phyloP scores from a whole-genome alignment of 2,329 filamentous ascomycete species.

The Penicillium sp. region DNA sequence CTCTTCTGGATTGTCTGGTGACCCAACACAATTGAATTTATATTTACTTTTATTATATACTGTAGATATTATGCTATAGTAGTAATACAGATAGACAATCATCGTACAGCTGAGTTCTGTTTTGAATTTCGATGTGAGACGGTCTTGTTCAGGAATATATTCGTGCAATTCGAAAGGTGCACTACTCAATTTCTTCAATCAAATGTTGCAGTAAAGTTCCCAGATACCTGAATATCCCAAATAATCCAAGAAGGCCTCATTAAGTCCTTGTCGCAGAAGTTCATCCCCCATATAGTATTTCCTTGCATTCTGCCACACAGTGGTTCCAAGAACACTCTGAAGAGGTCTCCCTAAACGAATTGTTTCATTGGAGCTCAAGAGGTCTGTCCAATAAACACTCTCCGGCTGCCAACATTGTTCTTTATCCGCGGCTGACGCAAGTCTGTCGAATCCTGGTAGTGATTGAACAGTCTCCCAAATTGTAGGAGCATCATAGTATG shows the following conservation, averaged over 20 bases:
- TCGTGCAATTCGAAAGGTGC: not conserved
- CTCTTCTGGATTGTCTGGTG: not conserved
- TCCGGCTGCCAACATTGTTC: conserved; percentile 9
- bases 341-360: conserved; percentile 8
- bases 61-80: not conserved
- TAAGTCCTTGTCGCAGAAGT: conserved; percentile 15
- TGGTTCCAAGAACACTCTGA: conserved; percentile 3
- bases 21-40: not conserved
- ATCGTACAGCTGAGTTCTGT: not conserved
- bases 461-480: conserved; percentile 13
- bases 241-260: conserved; percentile 15
- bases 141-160: not conserved
- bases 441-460: conserved; percentile 6
- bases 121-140: not conserved
- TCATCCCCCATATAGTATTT: conserved; percentile 17
- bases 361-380: conserved; percentile 9
- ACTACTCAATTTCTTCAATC: too few relatives aligned
- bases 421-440: conserved; percentile 7
- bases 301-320: not conserved
- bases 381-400: conserved; percentile 13
- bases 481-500: conserved; percentile 12
- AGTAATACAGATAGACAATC: not conserved
- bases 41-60: not conserved
- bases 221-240: conserved; percentile 11
- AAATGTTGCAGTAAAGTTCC: conserved; percentile 5